These are phyloP conservation scores for Suillus fuscotomentosus DNA, from an alignment of 768 basidiomycete species.

Conservation along the genomic window DNA sequence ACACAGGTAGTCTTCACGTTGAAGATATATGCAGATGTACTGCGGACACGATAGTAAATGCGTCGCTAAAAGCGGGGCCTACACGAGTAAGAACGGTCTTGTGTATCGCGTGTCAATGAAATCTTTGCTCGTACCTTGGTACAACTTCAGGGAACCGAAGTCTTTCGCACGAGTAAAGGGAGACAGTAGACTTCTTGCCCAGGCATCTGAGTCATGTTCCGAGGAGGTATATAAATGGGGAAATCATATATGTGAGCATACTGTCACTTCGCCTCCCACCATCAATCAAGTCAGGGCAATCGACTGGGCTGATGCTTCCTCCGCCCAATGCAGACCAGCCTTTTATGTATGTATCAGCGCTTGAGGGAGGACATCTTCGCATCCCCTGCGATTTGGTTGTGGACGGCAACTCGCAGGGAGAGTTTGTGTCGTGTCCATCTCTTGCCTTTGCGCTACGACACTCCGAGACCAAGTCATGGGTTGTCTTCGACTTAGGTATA, in stretches of 20 bases:
- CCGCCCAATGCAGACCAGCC: slow-evolving; percentile 15
- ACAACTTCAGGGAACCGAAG: too few species aligned
- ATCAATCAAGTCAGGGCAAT: background rate
- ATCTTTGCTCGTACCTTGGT: too few species aligned
- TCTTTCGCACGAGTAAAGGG: too few species aligned
- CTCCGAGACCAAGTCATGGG: background rate
- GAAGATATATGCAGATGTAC: too few species aligned
- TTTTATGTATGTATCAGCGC: slow-evolving; percentile 20
- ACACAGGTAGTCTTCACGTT: too few species aligned
- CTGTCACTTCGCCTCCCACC: background rate
- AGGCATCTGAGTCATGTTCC: slow-evolving; percentile 12
- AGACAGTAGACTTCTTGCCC: too few species aligned
- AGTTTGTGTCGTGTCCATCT: slow-evolving; percentile 8
- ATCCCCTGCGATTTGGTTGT: slow-evolving; percentile 17
- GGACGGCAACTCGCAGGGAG: slow-evolving; percentile 3
- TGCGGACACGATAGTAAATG: too few species aligned
- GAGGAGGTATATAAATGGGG: background rate
- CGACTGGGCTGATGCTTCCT: slow-evolving; percentile 17
- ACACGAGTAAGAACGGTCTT: too few species aligned
- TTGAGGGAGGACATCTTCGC: slow-evolving; percentile 18
- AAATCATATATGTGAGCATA: background rate
- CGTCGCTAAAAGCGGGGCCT: too few species aligned
- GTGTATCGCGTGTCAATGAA: too few species aligned
- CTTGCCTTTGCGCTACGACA: slow-evolving; percentile 17
- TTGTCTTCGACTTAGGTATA: slow-evolving; percentile 52